phyloP scores from a whole-genome alignment of 2,329 filamentous ascomycete species.

The Niveomyces coronatus region DNA sequence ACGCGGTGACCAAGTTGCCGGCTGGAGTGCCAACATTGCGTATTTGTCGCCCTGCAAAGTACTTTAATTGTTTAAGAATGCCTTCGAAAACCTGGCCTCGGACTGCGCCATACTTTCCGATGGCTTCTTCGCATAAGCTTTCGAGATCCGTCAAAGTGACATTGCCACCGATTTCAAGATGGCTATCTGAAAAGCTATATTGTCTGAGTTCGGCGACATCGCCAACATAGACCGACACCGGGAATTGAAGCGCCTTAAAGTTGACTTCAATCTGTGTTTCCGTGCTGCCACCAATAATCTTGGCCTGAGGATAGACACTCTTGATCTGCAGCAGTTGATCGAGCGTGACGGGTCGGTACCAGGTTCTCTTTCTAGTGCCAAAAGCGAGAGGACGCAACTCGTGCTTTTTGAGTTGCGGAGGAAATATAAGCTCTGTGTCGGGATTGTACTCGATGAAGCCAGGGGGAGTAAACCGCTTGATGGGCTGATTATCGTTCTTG shows the following conservation, averaged over 20 bases:
- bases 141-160: constrained; percentile 88
- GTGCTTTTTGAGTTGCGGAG: constrained; percentile 72
- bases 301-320: constrained; percentile 70
- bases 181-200: constrained; percentile 67
- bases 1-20: constrained; percentile 87
- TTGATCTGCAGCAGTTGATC: constrained; percentile 90
- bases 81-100: constrained; percentile 76
- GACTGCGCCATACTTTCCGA: constrained; percentile 63
- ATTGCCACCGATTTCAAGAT: constrained; percentile 89
- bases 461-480: constrained; percentile 68
- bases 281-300: constrained; percentile 90
- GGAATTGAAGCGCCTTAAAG: constrained; percentile 90
- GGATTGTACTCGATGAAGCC: constrained; percentile 92
- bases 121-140: constrained; percentile 67
- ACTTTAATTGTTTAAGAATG: constrained; percentile 86
- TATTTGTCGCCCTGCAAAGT: constrained; percentile 92
- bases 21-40: constrained; percentile 95
- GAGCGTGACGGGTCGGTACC: constrained; percentile 82
- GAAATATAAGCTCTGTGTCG: constrained; percentile 92
- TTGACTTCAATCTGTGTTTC: constrained; percentile 98
- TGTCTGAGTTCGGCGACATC: constrained; percentile 85
- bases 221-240: constrained; percentile 81
- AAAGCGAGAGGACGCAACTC: constrained; percentile 74
- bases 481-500: constrained; percentile 38
- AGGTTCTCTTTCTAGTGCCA: constrained; percentile 88